phyloP scores from a whole-genome alignment of 495 filamentous ascomycete genomes.

The Lineolata rhizophorae region DNA sequence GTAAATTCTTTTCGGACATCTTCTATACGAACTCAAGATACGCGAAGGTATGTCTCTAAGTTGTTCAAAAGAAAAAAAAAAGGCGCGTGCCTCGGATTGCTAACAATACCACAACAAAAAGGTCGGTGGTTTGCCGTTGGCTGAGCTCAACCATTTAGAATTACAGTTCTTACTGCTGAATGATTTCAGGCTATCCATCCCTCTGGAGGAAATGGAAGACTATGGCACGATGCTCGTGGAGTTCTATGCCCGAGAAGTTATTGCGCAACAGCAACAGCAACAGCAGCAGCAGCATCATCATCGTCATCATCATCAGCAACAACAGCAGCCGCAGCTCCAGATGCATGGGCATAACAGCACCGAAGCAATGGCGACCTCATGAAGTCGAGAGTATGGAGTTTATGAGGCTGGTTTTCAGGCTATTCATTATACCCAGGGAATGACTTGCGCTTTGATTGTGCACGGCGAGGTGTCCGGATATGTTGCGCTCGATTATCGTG shows the following conservation, averaged over 20 bases:
- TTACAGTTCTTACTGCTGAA: constrained; percentile 92
- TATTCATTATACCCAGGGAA: too few species aligned
- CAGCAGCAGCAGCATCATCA: too few species aligned
- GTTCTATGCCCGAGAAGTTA: constrained; percentile 85
- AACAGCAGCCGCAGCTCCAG: too few species aligned
- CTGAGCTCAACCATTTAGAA: constrained; percentile 90
- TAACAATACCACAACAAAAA: constrained; percentile 15
- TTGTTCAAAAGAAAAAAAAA: constrained; percentile 2
- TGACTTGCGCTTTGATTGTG: too few species aligned
- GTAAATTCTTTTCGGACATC: constrained; percentile 99
- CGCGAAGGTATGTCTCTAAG: constrained; percentile 55
- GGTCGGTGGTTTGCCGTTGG: constrained; percentile 93
- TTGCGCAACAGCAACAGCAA: constrained; percentile 45
- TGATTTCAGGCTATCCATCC: constrained; percentile 85
- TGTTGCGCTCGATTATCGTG: too few species aligned
- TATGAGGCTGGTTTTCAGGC: too few species aligned
- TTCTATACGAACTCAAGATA: constrained; percentile 99
- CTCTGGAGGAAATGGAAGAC: constrained; percentile 86
- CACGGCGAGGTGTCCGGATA: too few species aligned
- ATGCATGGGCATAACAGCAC: too few species aligned
- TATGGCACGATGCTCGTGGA: constrained; percentile 98
- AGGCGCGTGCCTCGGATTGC: background rate
- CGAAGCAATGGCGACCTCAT: too few species aligned
- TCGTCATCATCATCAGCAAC: too few species aligned
- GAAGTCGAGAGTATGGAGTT: too few species aligned